Conservation (phyloP, 2,329 filamentous ascomycete species). For the Dryadomyces quercivorus region DNA sequence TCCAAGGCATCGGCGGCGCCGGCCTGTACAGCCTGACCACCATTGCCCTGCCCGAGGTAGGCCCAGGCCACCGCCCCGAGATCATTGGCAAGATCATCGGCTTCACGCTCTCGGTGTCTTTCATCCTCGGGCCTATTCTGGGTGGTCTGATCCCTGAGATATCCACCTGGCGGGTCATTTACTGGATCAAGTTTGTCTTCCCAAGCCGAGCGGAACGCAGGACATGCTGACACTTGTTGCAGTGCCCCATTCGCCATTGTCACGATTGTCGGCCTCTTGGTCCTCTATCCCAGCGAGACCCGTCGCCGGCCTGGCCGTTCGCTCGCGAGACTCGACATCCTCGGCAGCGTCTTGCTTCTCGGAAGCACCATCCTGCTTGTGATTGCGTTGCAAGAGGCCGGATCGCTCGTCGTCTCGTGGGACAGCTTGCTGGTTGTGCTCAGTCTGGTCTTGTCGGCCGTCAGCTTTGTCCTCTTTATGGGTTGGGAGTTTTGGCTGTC, state of each 20-base stretch:
- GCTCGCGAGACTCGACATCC: conserved; percentile 10
- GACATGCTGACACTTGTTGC: background rate
- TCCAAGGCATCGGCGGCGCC: conserved; percentile 49
- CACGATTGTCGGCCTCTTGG: conserved; percentile 33
- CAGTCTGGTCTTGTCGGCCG: conserved; percentile 32
- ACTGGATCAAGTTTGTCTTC: conserved; percentile 44
- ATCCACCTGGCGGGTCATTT: conserved; percentile 46
- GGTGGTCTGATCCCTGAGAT: conserved; percentile 43
- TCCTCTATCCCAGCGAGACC: conserved; percentile 16
- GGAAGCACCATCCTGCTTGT: conserved; percentile 40
- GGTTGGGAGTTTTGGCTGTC: conserved; percentile 37
- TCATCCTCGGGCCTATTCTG: conserved; percentile 45
- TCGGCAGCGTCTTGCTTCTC: conserved; percentile 29
- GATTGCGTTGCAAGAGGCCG: conserved; percentile 44
- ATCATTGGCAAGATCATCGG: conserved; percentile 43
- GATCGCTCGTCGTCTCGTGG: conserved; percentile 39
- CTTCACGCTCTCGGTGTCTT: conserved; percentile 42
- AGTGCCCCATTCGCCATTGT: conserved; percentile 13
- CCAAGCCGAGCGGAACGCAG: no score
- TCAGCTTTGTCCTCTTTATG: conserved; percentile 36
- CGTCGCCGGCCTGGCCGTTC: conserved; percentile 2
- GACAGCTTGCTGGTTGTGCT: conserved; percentile 35
- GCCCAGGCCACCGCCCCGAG: conserved; percentile 37
- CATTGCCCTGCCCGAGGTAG: conserved; percentile 43
- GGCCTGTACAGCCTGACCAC: conserved; percentile 49